Conservation (phyloP, 352 stramenopile genomes). For the Globisporangium mamillatum region DNA sequence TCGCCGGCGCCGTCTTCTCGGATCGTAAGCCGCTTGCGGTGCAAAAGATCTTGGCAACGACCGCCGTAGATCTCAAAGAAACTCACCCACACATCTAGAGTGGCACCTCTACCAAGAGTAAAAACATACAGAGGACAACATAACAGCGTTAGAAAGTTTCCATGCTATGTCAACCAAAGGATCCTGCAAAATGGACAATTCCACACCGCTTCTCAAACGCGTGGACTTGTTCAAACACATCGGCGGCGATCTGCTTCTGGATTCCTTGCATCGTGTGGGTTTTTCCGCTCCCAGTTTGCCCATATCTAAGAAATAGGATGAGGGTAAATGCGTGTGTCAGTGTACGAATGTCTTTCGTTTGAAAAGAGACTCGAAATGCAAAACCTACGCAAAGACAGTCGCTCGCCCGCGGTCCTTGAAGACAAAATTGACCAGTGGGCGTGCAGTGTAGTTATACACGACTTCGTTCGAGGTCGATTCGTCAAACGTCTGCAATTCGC, state of each 20-base stretch:
- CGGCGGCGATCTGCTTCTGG: slow-evolving; percentile 68
- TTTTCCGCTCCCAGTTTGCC: slow-evolving; percentile 93
- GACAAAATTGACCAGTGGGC: slow-evolving; percentile 95
- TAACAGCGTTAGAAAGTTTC: neutral
- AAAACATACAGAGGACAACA: neutral
- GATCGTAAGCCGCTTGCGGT: slow-evolving; percentile 88
- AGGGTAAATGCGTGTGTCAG: neutral
- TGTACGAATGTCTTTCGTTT: neutral
- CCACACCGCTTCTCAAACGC: slow-evolving; percentile 40
- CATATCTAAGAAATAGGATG: slow-evolving; percentile 40
- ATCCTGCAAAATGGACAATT: neutral
- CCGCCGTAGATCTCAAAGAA: slow-evolving; percentile 98
- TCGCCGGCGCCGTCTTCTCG: slow-evolving; percentile 92
- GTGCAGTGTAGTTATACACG: slow-evolving; percentile 90
- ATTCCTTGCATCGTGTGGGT: slow-evolving; percentile 94
- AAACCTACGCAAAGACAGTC: slow-evolving; percentile 95
- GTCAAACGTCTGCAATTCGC: slow-evolving; percentile 86
- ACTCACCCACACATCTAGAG: slow-evolving; percentile 88
- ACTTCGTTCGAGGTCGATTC: slow-evolving; percentile 91
- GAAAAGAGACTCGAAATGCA: neutral
- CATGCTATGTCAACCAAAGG: neutral
- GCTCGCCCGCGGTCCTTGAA: slow-evolving; percentile 88
- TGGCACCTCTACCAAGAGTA: slow-evolving; percentile 28
- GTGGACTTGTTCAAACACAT: slow-evolving; percentile 75
- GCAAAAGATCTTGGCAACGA: slow-evolving; percentile 94